Evolutionary conservation across 345 rosid genomes (phyloP).

Genomic region (Stellera chamaejasme): DNA sequence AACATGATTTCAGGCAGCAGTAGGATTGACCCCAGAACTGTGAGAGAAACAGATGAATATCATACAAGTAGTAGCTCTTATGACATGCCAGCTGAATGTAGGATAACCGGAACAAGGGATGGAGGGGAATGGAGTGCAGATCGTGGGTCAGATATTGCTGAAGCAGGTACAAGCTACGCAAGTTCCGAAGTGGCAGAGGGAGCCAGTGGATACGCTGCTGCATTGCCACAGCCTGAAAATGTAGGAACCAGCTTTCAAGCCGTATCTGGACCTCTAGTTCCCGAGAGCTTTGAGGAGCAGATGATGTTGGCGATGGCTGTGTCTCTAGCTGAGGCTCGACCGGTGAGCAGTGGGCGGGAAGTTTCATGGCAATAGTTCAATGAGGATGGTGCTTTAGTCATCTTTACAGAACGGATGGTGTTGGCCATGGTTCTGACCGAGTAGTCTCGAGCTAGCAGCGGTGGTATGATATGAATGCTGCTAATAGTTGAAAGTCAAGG

Average conservation of each 20-base stretch:
- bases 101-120: conserved; percentile 22
- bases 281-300: conserved; percentile 91
- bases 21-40: conserved; percentile 36
- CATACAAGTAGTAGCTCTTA: conserved; percentile 23
- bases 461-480: conserved; percentile 7
- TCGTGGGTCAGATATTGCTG: conserved; percentile 45
- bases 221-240: conserved; percentile 30
- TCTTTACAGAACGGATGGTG: conserved; percentile 12
- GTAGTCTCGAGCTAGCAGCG: conserved; percentile 11
- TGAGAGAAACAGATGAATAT: conserved; percentile 36
- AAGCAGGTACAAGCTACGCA: conserved; percentile 66
- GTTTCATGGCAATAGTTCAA: conserved; percentile 59
- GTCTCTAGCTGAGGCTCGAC: conserved; percentile 82
- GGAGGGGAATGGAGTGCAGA: conserved; percentile 50
- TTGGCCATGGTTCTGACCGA: conserved; percentile 15
- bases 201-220: conserved; percentile 23
- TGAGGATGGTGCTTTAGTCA: conserved; percentile 7
- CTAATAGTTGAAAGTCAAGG: conserved; percentile 16
- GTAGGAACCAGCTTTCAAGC: conserved; percentile 24
- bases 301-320: conserved; percentile 96
- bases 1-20: conserved; percentile 43
- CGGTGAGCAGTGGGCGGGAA: conserved; percentile 38
- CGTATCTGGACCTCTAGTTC: conserved; percentile 44
- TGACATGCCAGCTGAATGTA: conserved; percentile 21
- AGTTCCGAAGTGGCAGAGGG: conserved; percentile 55